Conservation (phyloP, 805 yeast species). For the Starmerella geochares region DNA sequence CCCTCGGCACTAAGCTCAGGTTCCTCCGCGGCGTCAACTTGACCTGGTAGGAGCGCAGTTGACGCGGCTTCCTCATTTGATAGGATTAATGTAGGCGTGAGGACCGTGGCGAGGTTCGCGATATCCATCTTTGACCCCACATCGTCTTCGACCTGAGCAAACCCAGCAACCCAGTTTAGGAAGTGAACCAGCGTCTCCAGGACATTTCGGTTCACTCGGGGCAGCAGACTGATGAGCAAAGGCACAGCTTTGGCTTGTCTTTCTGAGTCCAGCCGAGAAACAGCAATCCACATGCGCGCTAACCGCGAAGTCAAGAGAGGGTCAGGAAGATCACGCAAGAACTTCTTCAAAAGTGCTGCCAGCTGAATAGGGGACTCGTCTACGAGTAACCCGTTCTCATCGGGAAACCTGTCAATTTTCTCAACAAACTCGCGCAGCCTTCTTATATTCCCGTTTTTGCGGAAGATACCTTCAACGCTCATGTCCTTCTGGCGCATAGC, state of each 20-base stretch:
- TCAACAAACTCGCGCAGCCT: conserved; percentile 63
- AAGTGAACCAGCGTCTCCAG: conserved; percentile 78
- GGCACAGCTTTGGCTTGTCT: conserved; percentile 35
- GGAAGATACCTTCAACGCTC: conserved; percentile 90
- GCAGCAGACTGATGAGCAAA: conserved; percentile 64
- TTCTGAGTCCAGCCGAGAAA: conserved; percentile 29
- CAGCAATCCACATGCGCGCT: conserved; percentile 65
- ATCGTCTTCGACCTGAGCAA: conserved; percentile 75
- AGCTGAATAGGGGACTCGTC: conserved; percentile 80
- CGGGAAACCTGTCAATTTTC: conserved; percentile 62
- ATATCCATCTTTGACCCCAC: conserved; percentile 88
- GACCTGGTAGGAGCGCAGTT: background rate
- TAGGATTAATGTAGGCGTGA: conserved; percentile 82
- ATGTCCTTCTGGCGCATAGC: conserved; percentile 83
- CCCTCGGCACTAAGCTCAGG: background rate
- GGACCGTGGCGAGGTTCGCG: conserved; percentile 88
- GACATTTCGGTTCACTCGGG: conserved; percentile 69
- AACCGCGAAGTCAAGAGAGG: conserved; percentile 72
- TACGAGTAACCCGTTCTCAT: conserved; percentile 56
- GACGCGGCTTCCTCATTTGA: conserved; percentile 37
- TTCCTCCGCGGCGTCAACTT: background rate
- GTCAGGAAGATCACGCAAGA: conserved; percentile 82
- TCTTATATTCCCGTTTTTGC: conserved; percentile 91
- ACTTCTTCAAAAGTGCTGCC: conserved; percentile 85
- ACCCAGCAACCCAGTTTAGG: conserved; percentile 90